A percentile compares a stretch with the other conserved stretches of the same genome.
phyloP scores from a whole-genome alignment of 2,329 filamentous ascomycete species.

The Epicoccum sorghinum region DNA sequence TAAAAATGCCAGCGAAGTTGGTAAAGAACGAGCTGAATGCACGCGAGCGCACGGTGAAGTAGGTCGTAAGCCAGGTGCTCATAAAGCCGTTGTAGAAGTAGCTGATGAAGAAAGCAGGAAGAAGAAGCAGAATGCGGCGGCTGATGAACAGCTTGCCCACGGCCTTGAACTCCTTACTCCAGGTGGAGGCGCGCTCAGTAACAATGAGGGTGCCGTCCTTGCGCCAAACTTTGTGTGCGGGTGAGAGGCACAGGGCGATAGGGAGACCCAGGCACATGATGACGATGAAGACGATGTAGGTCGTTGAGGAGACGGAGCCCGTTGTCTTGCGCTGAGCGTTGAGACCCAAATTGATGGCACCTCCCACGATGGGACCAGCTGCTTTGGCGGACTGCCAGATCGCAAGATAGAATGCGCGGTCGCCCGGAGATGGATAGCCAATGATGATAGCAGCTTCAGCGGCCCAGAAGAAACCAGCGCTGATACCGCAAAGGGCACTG shows the following conservation, averaged over 20 bases:
- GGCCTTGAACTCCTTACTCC: constrained; percentile 38
- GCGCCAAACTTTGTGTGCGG: constrained; percentile 54
- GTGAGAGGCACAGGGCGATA: constrained; percentile 52
- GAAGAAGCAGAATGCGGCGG: constrained; percentile 39
- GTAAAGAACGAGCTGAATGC: constrained; percentile 47
- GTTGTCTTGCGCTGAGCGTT: constrained; percentile 49
- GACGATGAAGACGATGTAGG: constrained; percentile 55
- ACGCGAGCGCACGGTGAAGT: constrained; percentile 45
- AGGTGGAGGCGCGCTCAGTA: constrained; percentile 29
- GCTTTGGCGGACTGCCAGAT: constrained; percentile 46
- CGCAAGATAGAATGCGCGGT: constrained; percentile 46
- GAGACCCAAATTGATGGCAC: constrained; percentile 57
- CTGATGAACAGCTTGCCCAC: constrained; percentile 40
- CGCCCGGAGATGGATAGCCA: constrained; percentile 48
- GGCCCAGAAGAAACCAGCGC: constrained; percentile 52
- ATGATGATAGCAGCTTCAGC: constrained; percentile 51
- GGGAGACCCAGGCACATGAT: constrained; percentile 56
- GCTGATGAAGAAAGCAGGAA: constrained; percentile 47
- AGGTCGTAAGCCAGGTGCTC: constrained; percentile 43
- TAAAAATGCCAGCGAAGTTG: constrained; percentile 46
- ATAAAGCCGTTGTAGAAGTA: constrained; percentile 49
- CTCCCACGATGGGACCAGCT: constrained; percentile 54
- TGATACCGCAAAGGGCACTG: constrained; percentile 47
- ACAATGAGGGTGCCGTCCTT: constrained; percentile 49
- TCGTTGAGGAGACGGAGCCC: constrained; percentile 49